These are phyloP conservation scores for Boletus reticuloceps DNA, from an alignment of 768 basidiomycete genomes.

Conservation along the genomic window DNA sequence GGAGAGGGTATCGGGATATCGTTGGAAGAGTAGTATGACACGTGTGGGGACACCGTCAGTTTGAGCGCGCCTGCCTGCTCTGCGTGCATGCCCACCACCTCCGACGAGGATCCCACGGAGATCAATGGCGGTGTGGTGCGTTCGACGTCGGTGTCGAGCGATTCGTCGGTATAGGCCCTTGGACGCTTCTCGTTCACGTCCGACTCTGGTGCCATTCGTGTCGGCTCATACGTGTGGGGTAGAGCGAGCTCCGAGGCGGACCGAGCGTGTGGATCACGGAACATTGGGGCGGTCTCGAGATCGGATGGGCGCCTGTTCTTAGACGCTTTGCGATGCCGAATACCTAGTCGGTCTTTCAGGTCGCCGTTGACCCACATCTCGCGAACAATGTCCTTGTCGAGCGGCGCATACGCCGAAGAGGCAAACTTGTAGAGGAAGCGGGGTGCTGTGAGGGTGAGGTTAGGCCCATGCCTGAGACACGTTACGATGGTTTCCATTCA, in stretches of 20 bases:
- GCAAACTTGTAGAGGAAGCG: conserved; percentile 77
- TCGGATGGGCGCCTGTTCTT: conserved; percentile 37
- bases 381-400: conserved; percentile 87
- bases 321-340: conserved; percentile 58
- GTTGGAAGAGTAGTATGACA: conserved; percentile 61
- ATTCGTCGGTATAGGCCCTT: background rate
- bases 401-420: conserved; percentile 66
- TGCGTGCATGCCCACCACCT: conserved; percentile 2
- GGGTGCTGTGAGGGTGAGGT: conserved; percentile 54
- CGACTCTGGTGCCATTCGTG: conserved; percentile 29
- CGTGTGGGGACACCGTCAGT: conserved; percentile 40
- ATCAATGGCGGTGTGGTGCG: conserved; percentile 8
- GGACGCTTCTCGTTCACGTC: conserved; percentile 14
- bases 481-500: conserved; percentile 30
- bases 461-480: conserved; percentile 9
- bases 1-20: conserved; percentile 57
- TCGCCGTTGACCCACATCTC: conserved; percentile 89
- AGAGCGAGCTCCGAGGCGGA: conserved; percentile 61
- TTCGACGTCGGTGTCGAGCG: background rate
- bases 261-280: conserved; percentile 58
- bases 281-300: conserved; percentile 71
- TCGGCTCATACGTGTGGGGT: conserved; percentile 47
- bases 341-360: conserved; percentile 77
- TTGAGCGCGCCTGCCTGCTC: conserved; percentile 31
- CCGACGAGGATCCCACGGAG: conserved; percentile 7